Evolutionary conservation across 2,329 filamentous ascomycete genomes (phyloP).

Genomic region (Hymenoscyphus salicellus): DNA sequence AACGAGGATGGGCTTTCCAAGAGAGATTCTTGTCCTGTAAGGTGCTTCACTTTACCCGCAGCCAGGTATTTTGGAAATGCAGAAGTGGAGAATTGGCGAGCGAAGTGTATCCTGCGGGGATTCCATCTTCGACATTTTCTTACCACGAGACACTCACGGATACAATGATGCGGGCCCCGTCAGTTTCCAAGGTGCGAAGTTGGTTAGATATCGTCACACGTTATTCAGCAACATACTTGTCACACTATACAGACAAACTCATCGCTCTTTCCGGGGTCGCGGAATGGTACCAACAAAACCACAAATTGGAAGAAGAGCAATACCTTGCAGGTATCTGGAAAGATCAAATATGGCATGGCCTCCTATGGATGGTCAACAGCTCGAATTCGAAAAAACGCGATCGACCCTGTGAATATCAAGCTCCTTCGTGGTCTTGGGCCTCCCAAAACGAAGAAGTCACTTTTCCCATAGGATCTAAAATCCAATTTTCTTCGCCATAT

Average conservation of each 20-base stretch:
- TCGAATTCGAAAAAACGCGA: background rate
- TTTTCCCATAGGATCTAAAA: background rate
- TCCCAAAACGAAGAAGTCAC: background rate
- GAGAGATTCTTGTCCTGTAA: background rate
- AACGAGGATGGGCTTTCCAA: background rate
- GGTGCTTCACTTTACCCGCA: background rate
- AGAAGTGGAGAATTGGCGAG: background rate
- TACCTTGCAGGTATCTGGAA: background rate
- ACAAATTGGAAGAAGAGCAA: background rate
- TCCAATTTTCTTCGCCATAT: background rate
- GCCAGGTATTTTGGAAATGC: background rate
- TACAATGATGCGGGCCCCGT: background rate
- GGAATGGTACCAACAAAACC: background rate
- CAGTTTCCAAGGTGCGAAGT: background rate
- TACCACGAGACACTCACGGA: background rate
- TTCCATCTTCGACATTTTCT: background rate
- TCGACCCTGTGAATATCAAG: background rate
- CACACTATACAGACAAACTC: background rate
- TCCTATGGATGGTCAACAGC: background rate
- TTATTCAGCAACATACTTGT: background rate
- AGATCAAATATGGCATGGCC: background rate
- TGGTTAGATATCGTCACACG: background rate
- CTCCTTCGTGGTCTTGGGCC: background rate
- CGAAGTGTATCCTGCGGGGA: background rate
- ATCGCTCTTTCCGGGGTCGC: background rate